Evolutionary conservation across 2,329 filamentous ascomycete species (phyloP).

Genomic region (Nemania sp.): DNA sequence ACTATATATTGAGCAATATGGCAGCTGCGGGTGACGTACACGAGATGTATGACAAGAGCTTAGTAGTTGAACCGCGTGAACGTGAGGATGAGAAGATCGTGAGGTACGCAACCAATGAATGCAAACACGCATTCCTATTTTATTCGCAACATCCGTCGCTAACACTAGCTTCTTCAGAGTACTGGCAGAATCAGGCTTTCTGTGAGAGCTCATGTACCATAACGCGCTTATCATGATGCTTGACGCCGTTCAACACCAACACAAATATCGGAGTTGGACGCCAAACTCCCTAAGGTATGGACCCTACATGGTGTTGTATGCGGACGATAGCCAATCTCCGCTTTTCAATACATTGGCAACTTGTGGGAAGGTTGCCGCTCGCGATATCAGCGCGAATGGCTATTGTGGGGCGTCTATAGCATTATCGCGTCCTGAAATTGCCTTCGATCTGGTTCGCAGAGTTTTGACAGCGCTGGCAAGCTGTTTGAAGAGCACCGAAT

Average conservation of each 20-base stretch:
- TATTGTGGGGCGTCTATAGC: not conserved
- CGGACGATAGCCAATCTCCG: not conserved
- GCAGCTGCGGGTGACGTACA: conserved; percentile 93
- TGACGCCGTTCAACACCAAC: conserved; percentile 1
- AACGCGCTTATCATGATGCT: not conserved
- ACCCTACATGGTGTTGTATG: not conserved
- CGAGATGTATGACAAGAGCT: conserved; percentile 98
- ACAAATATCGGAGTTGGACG: not conserved
- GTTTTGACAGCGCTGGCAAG: not conserved
- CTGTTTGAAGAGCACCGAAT: no score
- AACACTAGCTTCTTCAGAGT: conserved; percentile 47
- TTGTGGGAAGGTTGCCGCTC: not conserved
- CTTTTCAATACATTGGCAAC: not conserved
- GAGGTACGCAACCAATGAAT: conserved; percentile 64
- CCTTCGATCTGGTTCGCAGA: conserved; percentile 1
- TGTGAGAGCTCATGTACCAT: conserved; percentile 44
- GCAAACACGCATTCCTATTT: not conserved
- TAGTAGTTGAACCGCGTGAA: conserved; percentile 91
- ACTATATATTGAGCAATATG: conserved; percentile 97
- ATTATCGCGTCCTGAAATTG: not conserved
- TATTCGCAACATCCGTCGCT: conserved; percentile 30
- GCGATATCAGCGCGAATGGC: not conserved
- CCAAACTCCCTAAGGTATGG: not conserved
- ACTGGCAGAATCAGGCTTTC: conserved; percentile 63
- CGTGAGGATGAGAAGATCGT: conserved; percentile 99